These are phyloP conservation scores for Pterocarpus santalinus DNA, from an alignment of 306 rosid genomes.

Conservation along the genomic window DNA sequence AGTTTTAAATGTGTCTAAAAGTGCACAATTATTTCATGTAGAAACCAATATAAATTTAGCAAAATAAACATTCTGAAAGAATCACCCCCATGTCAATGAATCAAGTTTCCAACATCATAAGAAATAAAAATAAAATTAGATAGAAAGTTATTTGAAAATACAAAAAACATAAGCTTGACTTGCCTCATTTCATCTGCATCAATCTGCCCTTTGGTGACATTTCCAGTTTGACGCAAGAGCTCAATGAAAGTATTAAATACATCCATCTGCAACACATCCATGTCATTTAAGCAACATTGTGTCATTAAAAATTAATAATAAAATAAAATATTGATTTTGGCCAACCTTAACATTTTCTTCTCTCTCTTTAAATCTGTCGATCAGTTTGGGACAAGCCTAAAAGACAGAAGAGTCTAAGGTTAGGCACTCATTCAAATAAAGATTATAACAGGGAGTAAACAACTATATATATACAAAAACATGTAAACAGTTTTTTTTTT, in stretches of 20 bases:
- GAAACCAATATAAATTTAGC: neutral
- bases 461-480: constrained; percentile 26
- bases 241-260: constrained; percentile 93
- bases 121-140: neutral
- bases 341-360: constrained; percentile 98
- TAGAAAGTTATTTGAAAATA: constrained; percentile 16
- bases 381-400: constrained; percentile 98
- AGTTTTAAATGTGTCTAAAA: constrained; percentile 4
- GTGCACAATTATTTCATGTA: constrained; percentile 10
- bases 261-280: constrained; percentile 84
- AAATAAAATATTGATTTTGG: constrained; percentile 26
- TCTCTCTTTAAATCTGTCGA: constrained; percentile 97
- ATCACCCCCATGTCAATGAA: neutral
- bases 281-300: constrained; percentile 49
- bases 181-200: constrained; percentile 88
- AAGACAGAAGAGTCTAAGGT: constrained; percentile 39
- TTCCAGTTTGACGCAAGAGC: constrained; percentile 98
- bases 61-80: neutral
- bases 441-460: constrained; percentile 32
- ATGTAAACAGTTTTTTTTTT: neutral
- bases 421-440: constrained; percentile 36
- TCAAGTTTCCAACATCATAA: constrained; percentile 21
- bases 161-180: constrained; percentile 52
- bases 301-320: constrained; percentile 23
- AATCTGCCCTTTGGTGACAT: constrained; percentile 91